These are phyloP conservation scores for Cystoderma amianthinum DNA, from an alignment of 768 basidiomycete genomes.

Conservation along the genomic window DNA sequence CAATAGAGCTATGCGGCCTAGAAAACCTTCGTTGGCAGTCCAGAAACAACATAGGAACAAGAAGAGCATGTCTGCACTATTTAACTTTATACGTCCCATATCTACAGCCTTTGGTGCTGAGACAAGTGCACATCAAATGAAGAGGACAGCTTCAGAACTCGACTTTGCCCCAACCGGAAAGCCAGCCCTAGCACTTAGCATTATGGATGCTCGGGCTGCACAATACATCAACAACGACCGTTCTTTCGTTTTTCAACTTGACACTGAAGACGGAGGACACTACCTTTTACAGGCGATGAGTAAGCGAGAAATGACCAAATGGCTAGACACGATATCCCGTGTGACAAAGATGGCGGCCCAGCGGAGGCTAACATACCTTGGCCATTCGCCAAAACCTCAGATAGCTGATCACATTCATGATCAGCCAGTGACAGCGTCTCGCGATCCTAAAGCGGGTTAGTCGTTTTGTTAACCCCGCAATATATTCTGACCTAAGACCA, in stretches of 20 bases:
- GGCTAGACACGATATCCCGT: slow-evolving; percentile 69
- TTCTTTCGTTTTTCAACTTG: slow-evolving; percentile 76
- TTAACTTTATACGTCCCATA: slow-evolving; percentile 84
- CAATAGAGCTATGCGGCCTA: slow-evolving; percentile 67
- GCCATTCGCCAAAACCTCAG: slow-evolving; percentile 67
- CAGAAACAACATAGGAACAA: slow-evolving; percentile 80
- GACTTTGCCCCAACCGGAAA: slow-evolving; percentile 71
- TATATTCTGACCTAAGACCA: slow-evolving; percentile 5
- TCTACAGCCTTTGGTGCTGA: slow-evolving; percentile 80
- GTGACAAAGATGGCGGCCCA: slow-evolving; percentile 71
- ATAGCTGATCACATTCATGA: slow-evolving; percentile 68
- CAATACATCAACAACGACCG: slow-evolving; percentile 75
- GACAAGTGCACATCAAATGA: slow-evolving; percentile 32
- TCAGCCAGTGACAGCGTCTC: slow-evolving; percentile 47
- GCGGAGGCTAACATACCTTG: slow-evolving; percentile 75
- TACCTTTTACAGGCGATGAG: slow-evolving; percentile 72
- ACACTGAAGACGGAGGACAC: slow-evolving; percentile 83
- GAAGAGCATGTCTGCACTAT: slow-evolving; percentile 82
- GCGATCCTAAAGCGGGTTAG: slow-evolving; percentile 74
- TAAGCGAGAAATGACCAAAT: slow-evolving; percentile 65
- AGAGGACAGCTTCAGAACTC: slow-evolving; percentile 64
- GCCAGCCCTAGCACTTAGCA: slow-evolving; percentile 66
- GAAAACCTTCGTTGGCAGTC: slow-evolving; percentile 32
- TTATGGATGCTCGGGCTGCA: slow-evolving; percentile 65
- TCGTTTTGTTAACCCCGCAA: slow-evolving; percentile 5